Evolutionary conservation across 23 red algal genomes (phyloP), one percentile per base, ranked within the genome.

Genomic region (Gracilaria caudata): DNA sequence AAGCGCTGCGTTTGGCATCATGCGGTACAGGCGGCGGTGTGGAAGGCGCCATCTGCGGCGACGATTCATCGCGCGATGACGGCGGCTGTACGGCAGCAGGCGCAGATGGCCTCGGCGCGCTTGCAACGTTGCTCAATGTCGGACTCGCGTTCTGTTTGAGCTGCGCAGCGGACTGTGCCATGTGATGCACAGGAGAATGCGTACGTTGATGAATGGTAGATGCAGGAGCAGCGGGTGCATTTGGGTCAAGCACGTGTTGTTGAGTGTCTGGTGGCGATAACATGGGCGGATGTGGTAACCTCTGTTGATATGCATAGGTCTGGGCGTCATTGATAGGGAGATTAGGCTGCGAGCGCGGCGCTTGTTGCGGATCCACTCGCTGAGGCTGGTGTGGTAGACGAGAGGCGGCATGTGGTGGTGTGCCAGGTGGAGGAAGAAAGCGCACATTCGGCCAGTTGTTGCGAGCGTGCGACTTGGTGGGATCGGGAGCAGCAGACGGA

Each of bases 111-210:
- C 56, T 63, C 29, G 53, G 33, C 13, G 20, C 77, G 7, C 12
- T 29, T 20, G 23, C 36, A 40, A 58, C 77, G 56, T 40, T 63
- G 33, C 30, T 28, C 77, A 63, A 53, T 20, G 51, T 11, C 4
- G 56, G 56, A 63, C 34, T 40, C 21, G 33, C 13, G 21, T 80
- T 40, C 26, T 38, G 53, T 53, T 80, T 59, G 36, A 80, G 34
- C 77, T 30, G 32, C 0, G 77, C 23, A 25, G 34, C 56, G 32
- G 77, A 63, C 44, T 57, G 77, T 33, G 77, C 16, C 24, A 80
- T 63, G 23, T 80, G 77, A 39, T 63, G 77, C 19, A 80, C 56
- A 80, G 56, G 77, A 7, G 56, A 80, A 11, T 58, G 56, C n/a
- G 77, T 36, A 63, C 77, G 51, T 59, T 60, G 77, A 41, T 80